Evolutionary conservation across 192 early-diverging fungal species (phyloP), one percentile per base, ranked within the genome.

Genomic region (Pilaira anomala): DNA sequence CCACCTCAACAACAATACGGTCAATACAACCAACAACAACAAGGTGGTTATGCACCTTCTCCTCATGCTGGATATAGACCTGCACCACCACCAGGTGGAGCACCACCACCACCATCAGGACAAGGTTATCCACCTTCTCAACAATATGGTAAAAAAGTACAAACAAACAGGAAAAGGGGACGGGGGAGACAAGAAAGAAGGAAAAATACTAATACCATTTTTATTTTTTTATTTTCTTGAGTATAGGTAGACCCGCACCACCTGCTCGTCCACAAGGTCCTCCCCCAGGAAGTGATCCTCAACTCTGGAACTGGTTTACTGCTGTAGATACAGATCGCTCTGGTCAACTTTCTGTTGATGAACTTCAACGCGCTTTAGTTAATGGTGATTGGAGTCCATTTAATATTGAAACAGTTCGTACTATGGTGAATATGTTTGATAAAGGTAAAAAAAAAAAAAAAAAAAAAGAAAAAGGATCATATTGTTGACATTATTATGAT

Each of bases 391-490:
- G 87, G 88, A 89, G 82, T 55, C 88, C 80, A 14, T 92, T 92
- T 81, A 90, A 87, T 75, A 76, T 85, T 44, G 91, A 91, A 71
- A 93, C 91, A 21, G 88, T 91, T 11, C 87, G 88, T 59, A 67
- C 89, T 61, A 88, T 93, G 87, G 80, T 93, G 63, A 81, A 81
- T 63, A 88, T 90, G 87, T 88, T 89, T 69, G 90, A 91, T 67
- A 77, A 80, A 21, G 78, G 78, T 76, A 79, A 72, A 63, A 9
- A 7, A 21, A 30, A 21, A 24, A 7, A 25, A 21, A 3, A 60
- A 28, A 18, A 48, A 33, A 14, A n/a, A 16, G 5, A 16, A 41
- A 25, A 19, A 45, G 28, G 45, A 45, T 41, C 14, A 60, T 25
- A 45, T 11, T 40, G 25, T 13, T 13, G 28, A 16, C 33, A n/a